These are phyloP conservation scores for Kwoniella europaea DNA, from an alignment of 768 basidiomycete genomes.

Conservation along the genomic window DNA sequence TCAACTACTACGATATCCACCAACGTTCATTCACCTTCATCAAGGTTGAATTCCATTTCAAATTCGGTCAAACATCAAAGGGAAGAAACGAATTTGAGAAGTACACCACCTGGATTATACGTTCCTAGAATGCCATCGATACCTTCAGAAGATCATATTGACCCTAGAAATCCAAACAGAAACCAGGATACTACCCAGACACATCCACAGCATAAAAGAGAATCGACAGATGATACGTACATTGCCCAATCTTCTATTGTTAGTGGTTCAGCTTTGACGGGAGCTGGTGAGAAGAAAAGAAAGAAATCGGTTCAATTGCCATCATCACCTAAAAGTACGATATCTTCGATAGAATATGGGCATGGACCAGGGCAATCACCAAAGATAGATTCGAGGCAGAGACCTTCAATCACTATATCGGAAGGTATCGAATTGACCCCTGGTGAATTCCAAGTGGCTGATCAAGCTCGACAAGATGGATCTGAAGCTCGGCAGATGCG, in stretches of 20 bases:
- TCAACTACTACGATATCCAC: conserved; percentile 14
- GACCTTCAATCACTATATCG: conserved; percentile 18
- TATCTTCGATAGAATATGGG: conserved; percentile 6
- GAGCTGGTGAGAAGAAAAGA: not conserved
- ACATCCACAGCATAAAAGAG: not conserved
- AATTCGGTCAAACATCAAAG: conserved; percentile 3
- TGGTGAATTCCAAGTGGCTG: not conserved
- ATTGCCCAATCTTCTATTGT: not conserved
- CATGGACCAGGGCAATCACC: not conserved
- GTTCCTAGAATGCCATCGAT: conserved; percentile 20
- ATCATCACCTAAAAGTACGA: conserved; percentile 11
- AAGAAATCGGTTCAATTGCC: conserved; percentile 17
- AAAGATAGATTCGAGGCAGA: conserved; percentile 8
- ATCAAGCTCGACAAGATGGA: too few species aligned
- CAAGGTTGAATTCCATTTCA: conserved; percentile 7
- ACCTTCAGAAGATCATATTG: conserved; percentile 13
- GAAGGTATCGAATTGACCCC: not conserved
- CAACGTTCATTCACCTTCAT: not conserved
- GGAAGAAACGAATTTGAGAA: not conserved
- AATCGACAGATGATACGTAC: conserved; percentile 8
- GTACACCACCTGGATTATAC: conserved; percentile 11
- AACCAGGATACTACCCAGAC: not conserved
- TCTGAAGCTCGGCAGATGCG: too few species aligned
- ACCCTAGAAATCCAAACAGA: not conserved
- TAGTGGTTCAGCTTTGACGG: not conserved